Base-by-base conservation (phyloP, 2,329 filamentous ascomycete genomes). In the Penicillium griseofulvum region DNA sequence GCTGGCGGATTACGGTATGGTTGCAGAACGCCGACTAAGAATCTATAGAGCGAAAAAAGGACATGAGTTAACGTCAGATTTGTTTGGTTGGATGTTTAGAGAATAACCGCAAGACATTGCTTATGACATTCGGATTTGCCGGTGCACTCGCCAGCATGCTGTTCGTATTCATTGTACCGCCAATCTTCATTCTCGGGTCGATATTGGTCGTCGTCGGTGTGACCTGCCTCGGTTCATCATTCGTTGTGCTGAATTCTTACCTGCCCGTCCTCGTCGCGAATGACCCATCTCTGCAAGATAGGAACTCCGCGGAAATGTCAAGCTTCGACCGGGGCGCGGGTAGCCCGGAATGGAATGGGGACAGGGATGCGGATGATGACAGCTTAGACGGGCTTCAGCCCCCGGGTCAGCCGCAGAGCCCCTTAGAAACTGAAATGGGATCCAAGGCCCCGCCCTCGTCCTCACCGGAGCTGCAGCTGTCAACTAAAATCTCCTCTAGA, bases 201-300 rank as follows among this genome's bases (percentile, higher is more conserved):
- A 60, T 96, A 2, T 80, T 95, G 55, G 91, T 91, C 17, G 88
- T 96, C 57, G 78, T 96, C 39, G 89, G 91, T 17, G 96, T 96
- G 67, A 92, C 89, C 1, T 91, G 89, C 39, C 91, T 96, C 61
- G 92, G 92, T 6, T 90, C 91, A 4, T 95, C 90, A 0, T 96
- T 96, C 68, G 92, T 97, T 3, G 81, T 97, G 5, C 78, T 97
- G 26, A 97, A 97, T 74, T 95, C 91, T 0, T 97, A 96, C 65
- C 80, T 97, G 26, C 92, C 92, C 0, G 80, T 97, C 3, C 81
- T 97, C 3, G 92, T 96, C 53, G 83, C 91, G 42, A 86, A 94
- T 66, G 90, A 96, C 70, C 85, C 88, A 1, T 76, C 75, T 0
- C 69, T 81, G 12, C 72, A 73, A 51, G 68, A 67, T 16, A 52